These are phyloP conservation scores for Coffea eugenioides DNA, from an alignment of 257 asterid genomes.

Conservation along the genomic window DNA sequence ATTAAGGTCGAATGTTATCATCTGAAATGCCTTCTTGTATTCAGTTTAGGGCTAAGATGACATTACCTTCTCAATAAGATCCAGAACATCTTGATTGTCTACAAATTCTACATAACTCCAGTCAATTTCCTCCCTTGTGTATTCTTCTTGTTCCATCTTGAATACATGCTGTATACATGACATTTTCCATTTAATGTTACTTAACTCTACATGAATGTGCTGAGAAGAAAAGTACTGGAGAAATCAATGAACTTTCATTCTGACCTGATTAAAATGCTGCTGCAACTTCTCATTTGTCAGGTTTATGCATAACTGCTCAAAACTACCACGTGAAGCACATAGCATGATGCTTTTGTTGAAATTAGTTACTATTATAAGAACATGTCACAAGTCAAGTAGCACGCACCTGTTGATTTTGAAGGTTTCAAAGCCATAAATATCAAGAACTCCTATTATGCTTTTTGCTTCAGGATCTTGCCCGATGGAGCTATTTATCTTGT, in stretches of 20 bases:
- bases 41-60: constrained; percentile 7
- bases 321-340: constrained; percentile 37
- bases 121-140: constrained; percentile 84
- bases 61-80: constrained; percentile 87
- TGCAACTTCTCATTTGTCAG: constrained; percentile 95
- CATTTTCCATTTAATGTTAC: constrained; percentile 19
- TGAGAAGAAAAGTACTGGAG: neutral
- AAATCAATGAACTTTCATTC: neutral
- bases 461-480: constrained; percentile 92
- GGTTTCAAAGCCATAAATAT: constrained; percentile 93
- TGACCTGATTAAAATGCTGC: constrained; percentile 96
- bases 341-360: constrained; percentile 22
- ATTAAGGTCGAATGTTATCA: constrained; percentile 5
- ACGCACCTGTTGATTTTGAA: constrained; percentile 86
- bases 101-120: constrained; percentile 98
- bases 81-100: constrained; percentile 94
- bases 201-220: neutral
- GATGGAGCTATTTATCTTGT: constrained; percentile 85
- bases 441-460: constrained; percentile 89
- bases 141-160: constrained; percentile 99
- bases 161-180: constrained; percentile 71
- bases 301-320: constrained; percentile 92
- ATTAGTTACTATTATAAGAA: neutral
- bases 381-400: constrained; percentile 2
- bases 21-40: neutral